Evolutionary conservation across 768 basidiomycete species (phyloP), one percentile per base, ranked within the genome.

Genomic region (Tricholomella constricta): DNA sequence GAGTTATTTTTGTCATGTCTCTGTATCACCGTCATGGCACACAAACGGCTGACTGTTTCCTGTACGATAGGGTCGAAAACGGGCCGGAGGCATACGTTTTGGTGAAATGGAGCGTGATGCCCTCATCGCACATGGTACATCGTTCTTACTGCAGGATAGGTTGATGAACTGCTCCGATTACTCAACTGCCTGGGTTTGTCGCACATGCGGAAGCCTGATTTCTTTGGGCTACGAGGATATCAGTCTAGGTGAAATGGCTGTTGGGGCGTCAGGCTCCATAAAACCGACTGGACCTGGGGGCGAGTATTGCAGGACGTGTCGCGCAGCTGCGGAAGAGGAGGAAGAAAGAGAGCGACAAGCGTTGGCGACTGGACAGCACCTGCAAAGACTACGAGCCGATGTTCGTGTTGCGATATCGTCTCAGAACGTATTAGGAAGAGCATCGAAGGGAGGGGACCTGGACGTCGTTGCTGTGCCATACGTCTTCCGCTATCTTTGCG

Each of bases 21-120:
- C 2, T 12, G 2, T 14, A 32, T 32, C 40, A 41, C 35, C 11
- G 6, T 45, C 45, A 40, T 27, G 23, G 20, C 9, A 12, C 40
- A 51, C 20, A 2, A 23, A 43, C 35, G 32, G n/a, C 44, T 50
- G 36, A 53, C 37, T 29, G 48, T 38, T 55, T 51, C 19, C 37
- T 43, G 34, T 35, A 44, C 40, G 42, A 48, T 59, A 93, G 94
- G 97, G 97, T 51, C 90, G 97, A 55, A 98, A 98, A 82, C 90
- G 94, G 49, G 93, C 91, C 38, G 97, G 97, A 63, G 97, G 97
- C 64, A 99, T 99, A 65, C 94, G 97, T 50, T 98, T 99, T 68
- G 97, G 97, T 62, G 97, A 99, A 76, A 99, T 99, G 97, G 97
- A 99, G 72, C 90, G 97, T 48, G 97, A 99, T 67, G 97, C 97